Evolutionary conservation across 2,329 filamentous ascomycete genomes (phyloP), one percentile per base, ranked within the genome.

Genomic region (Penicillium occitanis): DNA sequence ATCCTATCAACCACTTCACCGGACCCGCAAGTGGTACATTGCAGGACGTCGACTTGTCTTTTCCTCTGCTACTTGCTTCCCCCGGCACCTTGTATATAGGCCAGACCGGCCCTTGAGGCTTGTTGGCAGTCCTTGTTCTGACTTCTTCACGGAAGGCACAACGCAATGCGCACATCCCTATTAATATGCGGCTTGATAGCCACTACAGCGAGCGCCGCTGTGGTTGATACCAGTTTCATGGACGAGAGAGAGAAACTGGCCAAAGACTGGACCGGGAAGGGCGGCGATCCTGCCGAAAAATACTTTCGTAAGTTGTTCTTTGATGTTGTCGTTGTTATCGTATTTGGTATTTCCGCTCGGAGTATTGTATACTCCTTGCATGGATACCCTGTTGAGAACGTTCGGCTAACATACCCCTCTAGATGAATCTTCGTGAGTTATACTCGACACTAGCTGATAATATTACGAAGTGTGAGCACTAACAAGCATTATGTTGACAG

Each of bases 271-370:
- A 77, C 77, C 60, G 79, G 76, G 25, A 74, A 74, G 67, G 71
- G 70, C 28, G 74, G 75, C 13, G 77, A 81, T 63, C 77, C 79
- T 2, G 77, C 73, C 13, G 73, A 77, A 44, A 85, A 85, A 73
- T 85, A 85, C 72, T 85, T 85, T 72, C 81, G 79, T 79, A 69
- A 76, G 78, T 77, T 59, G 11, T 28, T 25, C 22, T 19, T 22
- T 37, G 30, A 37, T 11, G 33, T 40, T 46, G 37, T 44, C 22
- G 14, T 46, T n/a, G 37, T 30, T 40, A 5, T 53, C 14, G 19
- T 28, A 3, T 28, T 19, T 46, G 57, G 35, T 60, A n/a, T 46
- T 46, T n/a, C 53, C n/a, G 33, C 8, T 57, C 53, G 53, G 53
- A 40, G 53, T 37, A 37, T 57, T 22, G 11, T 37, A 57, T 37